Base-by-base conservation (phyloP, 2,329 filamentous ascomycete species). In the Colletotrichum lindemuthianum region DNA sequence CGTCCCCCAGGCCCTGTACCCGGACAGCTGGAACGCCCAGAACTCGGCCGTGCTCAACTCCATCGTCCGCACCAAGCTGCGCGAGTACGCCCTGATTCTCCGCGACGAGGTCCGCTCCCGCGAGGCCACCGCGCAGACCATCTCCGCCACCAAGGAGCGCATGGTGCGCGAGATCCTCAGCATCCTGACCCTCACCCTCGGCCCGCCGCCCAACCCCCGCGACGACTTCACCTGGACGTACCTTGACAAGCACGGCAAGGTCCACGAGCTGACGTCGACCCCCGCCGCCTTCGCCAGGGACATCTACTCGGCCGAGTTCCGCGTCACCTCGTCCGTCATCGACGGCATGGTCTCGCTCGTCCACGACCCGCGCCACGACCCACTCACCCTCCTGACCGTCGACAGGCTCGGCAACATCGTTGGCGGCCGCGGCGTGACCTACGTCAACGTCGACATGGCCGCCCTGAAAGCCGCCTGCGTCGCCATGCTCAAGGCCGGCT, bases 121-220 rank as follows among this genome's bases (percentile, higher is more conserved):
- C 40, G 71, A 69, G 11, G 71, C 78, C 13, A 74, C 51, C 63
- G 78, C 68, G 67, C 78, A 69, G 68, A 77, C 65, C 68, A 77
- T 76, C 69, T 87, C 72, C 69, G 82, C 63, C 15, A 79, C 82
- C 66, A 96, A 96, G 76, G 85, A 87, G 64, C 84, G 84, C 69
- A 94, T 96, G 87, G 82, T 97, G 76, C 87, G 87, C 60, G 91
- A 96, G 72, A 88, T 97, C 57, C 90, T 96, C 70, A 83, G 88
- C 10, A 90, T 97, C 70, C 82, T 96, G n/a, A 95, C 92, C 0
- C 82, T 97, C 32, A 90, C 92, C 67, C 86, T 97, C 8, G 93
- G 93, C 0, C 91, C 92, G 10, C 92, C 93, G 3, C 93, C 93
- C 0, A 82, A 83, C 37, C 86, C 90, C 0, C 82, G 87, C 34